Conservation (phyloP, 371 early-diverging fungal genomes). For the Funneliformis caledonium region DNA sequence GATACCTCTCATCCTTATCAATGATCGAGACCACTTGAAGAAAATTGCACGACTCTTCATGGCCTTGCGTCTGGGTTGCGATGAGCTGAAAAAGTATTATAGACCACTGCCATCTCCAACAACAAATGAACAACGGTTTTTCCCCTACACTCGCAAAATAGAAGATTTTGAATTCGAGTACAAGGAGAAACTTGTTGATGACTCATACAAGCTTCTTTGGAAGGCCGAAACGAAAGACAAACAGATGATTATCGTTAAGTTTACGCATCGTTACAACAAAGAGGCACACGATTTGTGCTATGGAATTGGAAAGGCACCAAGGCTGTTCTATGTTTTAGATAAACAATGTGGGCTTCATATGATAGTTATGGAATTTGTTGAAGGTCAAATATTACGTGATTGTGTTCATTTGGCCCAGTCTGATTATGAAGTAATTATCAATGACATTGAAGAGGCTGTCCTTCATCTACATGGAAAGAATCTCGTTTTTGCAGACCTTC, state of each 20-base stretch:
- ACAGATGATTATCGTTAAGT: conserved; percentile 10
- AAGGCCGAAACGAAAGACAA: not conserved
- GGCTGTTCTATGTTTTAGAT: no score
- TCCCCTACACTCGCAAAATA: not conserved
- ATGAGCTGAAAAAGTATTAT: not conserved
- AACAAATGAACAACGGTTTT: not conserved
- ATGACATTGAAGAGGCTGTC: not conserved
- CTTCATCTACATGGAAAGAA: not conserved
- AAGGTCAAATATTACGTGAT: not conserved
- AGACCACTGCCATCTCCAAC: not conserved
- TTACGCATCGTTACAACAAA: not conserved
- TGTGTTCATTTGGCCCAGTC: not conserved
- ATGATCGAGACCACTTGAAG: not conserved
- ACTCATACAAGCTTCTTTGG: not conserved
- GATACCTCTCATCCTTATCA: not conserved
- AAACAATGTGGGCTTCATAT: not conserved
- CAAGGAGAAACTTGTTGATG: not conserved
- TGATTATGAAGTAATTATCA: not conserved
- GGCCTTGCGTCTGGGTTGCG: not conserved
- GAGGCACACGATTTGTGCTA: not conserved
- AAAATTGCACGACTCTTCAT: not conserved
- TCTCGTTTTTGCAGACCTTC: conserved; percentile 10
- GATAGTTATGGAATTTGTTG: conserved; percentile 5
- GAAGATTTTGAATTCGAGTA: not conserved
- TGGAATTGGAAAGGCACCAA: conserved; percentile 20